These are phyloP conservation scores for Claviceps cyperi DNA, from an alignment of 2,329 filamentous ascomycete genomes.

Conservation along the genomic window DNA sequence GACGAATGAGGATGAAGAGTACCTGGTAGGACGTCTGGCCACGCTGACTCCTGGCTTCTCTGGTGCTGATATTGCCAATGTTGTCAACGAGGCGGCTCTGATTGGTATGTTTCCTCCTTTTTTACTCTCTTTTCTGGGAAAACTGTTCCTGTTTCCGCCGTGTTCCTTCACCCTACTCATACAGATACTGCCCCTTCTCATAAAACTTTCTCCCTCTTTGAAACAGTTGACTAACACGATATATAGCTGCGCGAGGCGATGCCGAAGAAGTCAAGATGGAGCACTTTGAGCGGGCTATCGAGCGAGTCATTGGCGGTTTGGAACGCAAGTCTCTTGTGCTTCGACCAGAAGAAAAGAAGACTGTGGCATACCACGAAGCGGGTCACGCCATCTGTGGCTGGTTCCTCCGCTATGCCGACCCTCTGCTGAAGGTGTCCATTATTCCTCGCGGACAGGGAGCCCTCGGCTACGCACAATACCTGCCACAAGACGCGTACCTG, in stretches of 20 bases:
- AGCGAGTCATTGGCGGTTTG: conserved; percentile 88
- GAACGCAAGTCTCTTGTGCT: conserved; percentile 96
- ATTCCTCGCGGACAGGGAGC: conserved; percentile 91
- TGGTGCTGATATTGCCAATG: conserved; percentile 96
- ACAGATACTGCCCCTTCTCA: background rate
- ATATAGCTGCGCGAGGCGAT: conserved; percentile 63
- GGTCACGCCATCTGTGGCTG: conserved; percentile 97
- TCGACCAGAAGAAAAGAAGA: conserved; percentile 84
- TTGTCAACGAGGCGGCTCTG: conserved; percentile 91
- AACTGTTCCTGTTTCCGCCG: too few relatives aligned
- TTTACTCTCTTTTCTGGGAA: background rate
- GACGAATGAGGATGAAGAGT: conserved; percentile 77
- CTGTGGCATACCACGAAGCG: conserved; percentile 94
- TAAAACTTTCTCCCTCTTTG: background rate
- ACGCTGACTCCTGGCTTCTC: conserved; percentile 93
- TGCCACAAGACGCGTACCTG: conserved; percentile 87
- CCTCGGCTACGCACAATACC: conserved; percentile 90
- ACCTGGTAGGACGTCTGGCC: conserved; percentile 74
- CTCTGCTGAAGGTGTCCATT: conserved; percentile 94
- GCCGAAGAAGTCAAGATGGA: conserved; percentile 71
- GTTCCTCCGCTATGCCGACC: conserved; percentile 95
- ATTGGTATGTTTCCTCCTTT: conserved; percentile 54
- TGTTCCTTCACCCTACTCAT: background rate
- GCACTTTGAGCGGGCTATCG: conserved; percentile 95
- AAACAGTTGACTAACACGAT: conserved; percentile 8